phyloP scores from a whole-genome alignment of 2,329 filamentous ascomycete species.

The Fusarium redolens region DNA sequence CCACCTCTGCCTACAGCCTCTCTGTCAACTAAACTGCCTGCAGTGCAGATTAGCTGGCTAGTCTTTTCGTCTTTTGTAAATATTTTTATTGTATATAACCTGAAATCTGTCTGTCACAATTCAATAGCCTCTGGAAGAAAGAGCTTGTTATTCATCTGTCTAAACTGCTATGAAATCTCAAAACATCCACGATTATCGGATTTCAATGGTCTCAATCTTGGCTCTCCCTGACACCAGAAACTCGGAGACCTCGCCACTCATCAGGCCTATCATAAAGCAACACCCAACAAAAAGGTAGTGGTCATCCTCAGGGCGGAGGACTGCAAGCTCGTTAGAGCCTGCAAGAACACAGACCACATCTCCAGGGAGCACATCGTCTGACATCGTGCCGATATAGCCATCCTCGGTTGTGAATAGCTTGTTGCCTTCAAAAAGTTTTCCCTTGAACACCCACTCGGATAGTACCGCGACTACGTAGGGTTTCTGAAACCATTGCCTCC shows the following conservation, averaged over 20 bases:
- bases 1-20: constrained; percentile 30
- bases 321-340: fast-evolving
- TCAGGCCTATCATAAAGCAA: not conserved
- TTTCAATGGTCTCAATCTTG: not conserved
- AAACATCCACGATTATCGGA: not conserved
- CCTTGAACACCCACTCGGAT: not conserved
- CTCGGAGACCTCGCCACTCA: not conserved
- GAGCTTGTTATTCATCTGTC: not conserved
- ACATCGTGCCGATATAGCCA: not conserved
- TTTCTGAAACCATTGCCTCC: not conserved
- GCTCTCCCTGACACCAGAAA: not conserved
- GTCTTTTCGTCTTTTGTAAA: not conserved
- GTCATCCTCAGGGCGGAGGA: not conserved
- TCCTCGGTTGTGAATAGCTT: not conserved
- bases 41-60: not conserved
- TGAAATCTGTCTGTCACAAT: not conserved
- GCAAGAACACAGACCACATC: not conserved
- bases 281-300: not conserved
- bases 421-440: fast-evolving
- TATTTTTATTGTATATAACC: not conserved
- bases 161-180: not conserved
- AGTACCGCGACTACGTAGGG: too few species aligned
- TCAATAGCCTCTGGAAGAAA: not conserved
- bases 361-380: fast-evolving
- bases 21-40: constrained; percentile 27